A percentile compares a stretch with the other conserved stretches of the same genome.
Conservation (phyloP, 352 stramenopile species). For the Phytophthora litchii region DNA sequence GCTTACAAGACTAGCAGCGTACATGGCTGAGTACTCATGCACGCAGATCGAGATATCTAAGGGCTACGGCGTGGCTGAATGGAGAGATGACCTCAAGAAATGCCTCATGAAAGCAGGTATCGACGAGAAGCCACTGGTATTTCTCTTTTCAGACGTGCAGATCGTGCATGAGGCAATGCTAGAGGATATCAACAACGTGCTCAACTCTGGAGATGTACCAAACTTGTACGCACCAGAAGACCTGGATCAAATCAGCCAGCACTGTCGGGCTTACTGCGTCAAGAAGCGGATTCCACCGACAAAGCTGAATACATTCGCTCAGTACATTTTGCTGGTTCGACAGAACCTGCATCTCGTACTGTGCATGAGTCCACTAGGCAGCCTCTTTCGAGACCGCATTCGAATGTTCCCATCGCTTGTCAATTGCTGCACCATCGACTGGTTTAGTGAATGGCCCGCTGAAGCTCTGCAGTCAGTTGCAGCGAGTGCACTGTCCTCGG, state of each 20-base stretch:
- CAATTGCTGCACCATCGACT: slow-evolving; percentile 91
- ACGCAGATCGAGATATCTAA: slow-evolving; percentile 97
- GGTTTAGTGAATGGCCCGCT: slow-evolving; percentile 89
- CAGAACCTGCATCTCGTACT: slow-evolving; percentile 93
- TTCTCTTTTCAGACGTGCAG: slow-evolving; percentile 95
- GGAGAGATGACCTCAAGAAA: slow-evolving; percentile 94
- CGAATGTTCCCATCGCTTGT: slow-evolving; percentile 92
- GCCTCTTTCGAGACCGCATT: slow-evolving; percentile 91
- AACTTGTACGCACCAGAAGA: slow-evolving; percentile 95
- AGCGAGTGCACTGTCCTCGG: slow-evolving; percentile 40
- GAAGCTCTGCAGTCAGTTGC: slow-evolving; percentile 85
- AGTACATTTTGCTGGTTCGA: slow-evolving; percentile 93
- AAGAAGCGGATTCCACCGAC: slow-evolving; percentile 92
- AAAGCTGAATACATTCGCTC: slow-evolving; percentile 94
- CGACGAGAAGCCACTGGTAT: slow-evolving; percentile 92
- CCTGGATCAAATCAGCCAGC: slow-evolving; percentile 91
- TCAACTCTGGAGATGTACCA: slow-evolving; percentile 95
- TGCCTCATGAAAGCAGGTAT: slow-evolving; percentile 92
- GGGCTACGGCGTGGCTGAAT: slow-evolving; percentile 92
- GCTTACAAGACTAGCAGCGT: slow-evolving; percentile 90
- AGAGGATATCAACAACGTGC: slow-evolving; percentile 96
- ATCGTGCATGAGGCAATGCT: slow-evolving; percentile 96
- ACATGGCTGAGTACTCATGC: slow-evolving; percentile 93
- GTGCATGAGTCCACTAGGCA: slow-evolving; percentile 92
- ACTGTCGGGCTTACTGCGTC: slow-evolving; percentile 89